Evolutionary conservation across 2,329 filamentous ascomycete species (phyloP).

Genomic region (Penicillium nordicum): DNA sequence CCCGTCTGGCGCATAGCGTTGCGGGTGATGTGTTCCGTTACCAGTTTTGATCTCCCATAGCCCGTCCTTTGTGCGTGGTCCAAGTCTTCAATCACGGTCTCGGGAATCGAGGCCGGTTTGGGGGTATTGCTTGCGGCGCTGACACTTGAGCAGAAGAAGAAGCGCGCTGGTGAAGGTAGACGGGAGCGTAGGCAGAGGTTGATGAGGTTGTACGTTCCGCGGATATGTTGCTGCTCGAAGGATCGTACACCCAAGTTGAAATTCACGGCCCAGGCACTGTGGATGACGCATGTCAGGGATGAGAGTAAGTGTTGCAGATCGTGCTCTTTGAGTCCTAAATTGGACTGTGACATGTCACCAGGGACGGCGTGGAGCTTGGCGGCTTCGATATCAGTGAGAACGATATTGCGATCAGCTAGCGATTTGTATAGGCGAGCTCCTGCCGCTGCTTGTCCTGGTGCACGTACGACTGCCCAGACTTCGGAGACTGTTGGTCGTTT

Average conservation of each 20-base stretch:
- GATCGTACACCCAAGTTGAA: conserved; percentile 57
- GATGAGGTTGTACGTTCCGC: conserved; percentile 47
- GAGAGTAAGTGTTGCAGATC: conserved; percentile 42
- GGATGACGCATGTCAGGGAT: conserved; percentile 54
- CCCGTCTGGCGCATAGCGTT: conserved; percentile 27
- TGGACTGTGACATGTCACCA: conserved; percentile 45
- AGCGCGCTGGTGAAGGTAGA: conserved; percentile 34
- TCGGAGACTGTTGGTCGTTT: conserved; percentile 37
- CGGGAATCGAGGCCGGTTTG: conserved; percentile 31
- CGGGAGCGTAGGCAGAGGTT: conserved; percentile 38
- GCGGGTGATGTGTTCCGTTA: conserved; percentile 37
- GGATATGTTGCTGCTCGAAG: conserved; percentile 56
- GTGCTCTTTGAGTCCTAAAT: conserved; percentile 49
- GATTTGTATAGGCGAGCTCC: conserved; percentile 45
- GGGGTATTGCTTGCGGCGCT: conserved; percentile 42
- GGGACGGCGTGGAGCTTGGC: conserved; percentile 48
- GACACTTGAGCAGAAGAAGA: conserved; percentile 53
- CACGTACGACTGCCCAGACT: conserved; percentile 58
- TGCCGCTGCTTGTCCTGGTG: conserved; percentile 37
- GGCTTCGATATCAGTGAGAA: conserved; percentile 18
- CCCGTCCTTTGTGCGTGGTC: conserved; percentile 44
- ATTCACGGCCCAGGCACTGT: conserved; percentile 64
- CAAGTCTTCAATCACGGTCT: conserved; percentile 35
- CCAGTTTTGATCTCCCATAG: conserved; percentile 42
- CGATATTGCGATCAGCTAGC: conserved; percentile 37